Percentiles rank a stretch among this genome's conserved stretches.
Conservation (phyloP, 345 rosid species). For the Euphorbia pulcherrima region DNA sequence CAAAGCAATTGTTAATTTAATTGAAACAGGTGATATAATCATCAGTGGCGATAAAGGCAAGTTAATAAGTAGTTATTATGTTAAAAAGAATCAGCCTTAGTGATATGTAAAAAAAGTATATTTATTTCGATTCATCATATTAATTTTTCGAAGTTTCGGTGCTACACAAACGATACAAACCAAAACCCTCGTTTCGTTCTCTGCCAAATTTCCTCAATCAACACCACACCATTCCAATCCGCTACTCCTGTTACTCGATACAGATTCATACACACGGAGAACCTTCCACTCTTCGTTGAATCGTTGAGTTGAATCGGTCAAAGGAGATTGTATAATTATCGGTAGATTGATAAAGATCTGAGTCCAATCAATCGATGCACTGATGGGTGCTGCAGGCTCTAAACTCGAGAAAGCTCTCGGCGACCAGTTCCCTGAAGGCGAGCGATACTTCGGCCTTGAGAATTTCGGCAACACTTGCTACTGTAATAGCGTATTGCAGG, state of each 20-base stretch:
- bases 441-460: slow-evolving; percentile 96
- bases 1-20: too few relatives aligned
- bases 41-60: too few relatives aligned
- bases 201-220: not conserved
- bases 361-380: slow-evolving; percentile 12
- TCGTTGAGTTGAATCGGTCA: slow-evolving; percentile 1
- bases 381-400: slow-evolving; percentile 97
- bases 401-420: slow-evolving; percentile 99
- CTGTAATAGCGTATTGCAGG: slow-evolving; percentile 99
- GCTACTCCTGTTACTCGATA: not conserved
- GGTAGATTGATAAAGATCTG: slow-evolving; percentile 8
- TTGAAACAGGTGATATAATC: too few relatives aligned
- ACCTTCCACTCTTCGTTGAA: not conserved
- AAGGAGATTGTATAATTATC: not conserved
- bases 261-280: too few relatives aligned
- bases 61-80: too few relatives aligned
- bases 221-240: not conserved
- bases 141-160: not conserved
- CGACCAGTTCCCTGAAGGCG: slow-evolving; percentile 99
- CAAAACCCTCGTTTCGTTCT: slow-evolving; percentile 7
- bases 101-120: too few relatives aligned
- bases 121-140: not conserved
- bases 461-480: slow-evolving; percentile 98
- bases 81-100: too few relatives aligned
- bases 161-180: not conserved